Conservation (phyloP, 371 early-diverging fungal species). For the Rhizomucor miehei region DNA sequence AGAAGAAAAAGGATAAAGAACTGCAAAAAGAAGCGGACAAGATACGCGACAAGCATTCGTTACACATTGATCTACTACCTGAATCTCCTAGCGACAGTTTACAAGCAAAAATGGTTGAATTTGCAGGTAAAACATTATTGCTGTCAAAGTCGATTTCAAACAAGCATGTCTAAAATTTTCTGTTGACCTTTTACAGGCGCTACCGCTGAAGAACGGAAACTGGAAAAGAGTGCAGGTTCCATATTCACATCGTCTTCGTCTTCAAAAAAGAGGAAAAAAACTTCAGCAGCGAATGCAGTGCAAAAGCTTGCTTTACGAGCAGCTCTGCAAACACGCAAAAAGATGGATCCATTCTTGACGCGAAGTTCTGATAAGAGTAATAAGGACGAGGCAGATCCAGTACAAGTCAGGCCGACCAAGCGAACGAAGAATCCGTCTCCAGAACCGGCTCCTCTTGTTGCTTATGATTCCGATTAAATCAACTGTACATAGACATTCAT, state of each 20-base stretch:
- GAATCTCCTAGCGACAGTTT: slow-evolving; percentile 35
- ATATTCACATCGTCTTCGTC: slow-evolving; percentile 25
- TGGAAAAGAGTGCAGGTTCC: slow-evolving; percentile 30
- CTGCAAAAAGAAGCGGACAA: slow-evolving; percentile 43
- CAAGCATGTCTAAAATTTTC: too few relatives aligned
- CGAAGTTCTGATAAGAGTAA: slow-evolving; percentile 15
- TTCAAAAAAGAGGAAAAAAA: not conserved
- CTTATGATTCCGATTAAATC: slow-evolving; percentile 1
- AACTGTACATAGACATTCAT: too few relatives aligned
- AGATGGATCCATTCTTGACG: slow-evolving; percentile 51
- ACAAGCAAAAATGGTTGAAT: slow-evolving; percentile 40
- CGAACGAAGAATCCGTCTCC: slow-evolving; percentile 8
- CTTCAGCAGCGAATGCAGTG: slow-evolving; percentile 6
- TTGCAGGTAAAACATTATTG: slow-evolving; percentile 19
- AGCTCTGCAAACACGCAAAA: slow-evolving; percentile 34
- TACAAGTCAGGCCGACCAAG: slow-evolving; percentile 5
- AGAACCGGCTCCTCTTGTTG: not conserved
- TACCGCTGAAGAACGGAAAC: slow-evolving; percentile 30
- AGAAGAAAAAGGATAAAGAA: slow-evolving; percentile 55
- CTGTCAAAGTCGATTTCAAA: not conserved
- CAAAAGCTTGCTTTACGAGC: slow-evolving; percentile 24
- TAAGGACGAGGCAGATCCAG: slow-evolving; percentile 1
- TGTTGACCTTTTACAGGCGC: slow-evolving; percentile 4
- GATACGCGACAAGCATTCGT: slow-evolving; percentile 56
- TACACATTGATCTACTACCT: slow-evolving; percentile 59